Evolutionary conservation across 345 rosid genomes (phyloP).

Genomic region (Raphanus raphanistrum): DNA sequence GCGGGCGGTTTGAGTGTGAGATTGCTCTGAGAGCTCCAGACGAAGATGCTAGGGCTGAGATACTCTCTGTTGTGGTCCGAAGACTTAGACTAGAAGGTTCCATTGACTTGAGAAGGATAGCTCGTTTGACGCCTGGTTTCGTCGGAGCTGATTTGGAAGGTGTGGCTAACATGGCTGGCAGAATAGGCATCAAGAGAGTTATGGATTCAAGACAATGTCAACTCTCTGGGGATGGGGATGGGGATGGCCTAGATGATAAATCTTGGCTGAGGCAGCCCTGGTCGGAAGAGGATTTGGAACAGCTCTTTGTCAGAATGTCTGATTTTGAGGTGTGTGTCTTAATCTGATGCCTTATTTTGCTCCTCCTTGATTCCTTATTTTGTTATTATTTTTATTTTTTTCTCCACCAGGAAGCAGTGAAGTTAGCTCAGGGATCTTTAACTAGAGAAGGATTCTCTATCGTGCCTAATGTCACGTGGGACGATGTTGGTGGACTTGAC

Average conservation of each 20-base stretch:
- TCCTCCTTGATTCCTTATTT: slow-evolving; percentile 13
- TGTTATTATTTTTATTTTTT: background rate
- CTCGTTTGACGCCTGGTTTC: slow-evolving; percentile 90
- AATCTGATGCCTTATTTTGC: slow-evolving; percentile 1
- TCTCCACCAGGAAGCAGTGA: slow-evolving; percentile 64
- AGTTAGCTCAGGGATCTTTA: slow-evolving; percentile 47
- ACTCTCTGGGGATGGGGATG: slow-evolving; percentile 27
- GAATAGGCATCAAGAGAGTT: slow-evolving; percentile 70
- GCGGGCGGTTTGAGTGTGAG: slow-evolving; percentile 93
- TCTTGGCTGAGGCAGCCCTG: slow-evolving; percentile 53
- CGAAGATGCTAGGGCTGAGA: slow-evolving; percentile 66
- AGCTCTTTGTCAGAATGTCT: slow-evolving; percentile 64
- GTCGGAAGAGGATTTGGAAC: slow-evolving; percentile 63
- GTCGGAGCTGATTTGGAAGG: slow-evolving; percentile 91
- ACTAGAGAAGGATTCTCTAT: slow-evolving; percentile 63
- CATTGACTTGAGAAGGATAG: slow-evolving; percentile 70
- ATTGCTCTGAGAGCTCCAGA: slow-evolving; percentile 78
- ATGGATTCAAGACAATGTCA: slow-evolving; percentile 53
- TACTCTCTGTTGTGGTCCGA: slow-evolving; percentile 7
- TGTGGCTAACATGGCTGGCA: slow-evolving; percentile 78
- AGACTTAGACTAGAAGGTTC: slow-evolving; percentile 72
- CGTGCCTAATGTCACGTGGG: slow-evolving; percentile 86
- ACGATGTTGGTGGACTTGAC: slow-evolving; percentile 91
- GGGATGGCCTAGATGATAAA: slow-evolving; percentile 41
- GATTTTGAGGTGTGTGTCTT: slow-evolving; percentile 67